Evolutionary conservation across 139 green algal species (phyloP).

Genomic region (Spirogloea muscicola): DNA sequence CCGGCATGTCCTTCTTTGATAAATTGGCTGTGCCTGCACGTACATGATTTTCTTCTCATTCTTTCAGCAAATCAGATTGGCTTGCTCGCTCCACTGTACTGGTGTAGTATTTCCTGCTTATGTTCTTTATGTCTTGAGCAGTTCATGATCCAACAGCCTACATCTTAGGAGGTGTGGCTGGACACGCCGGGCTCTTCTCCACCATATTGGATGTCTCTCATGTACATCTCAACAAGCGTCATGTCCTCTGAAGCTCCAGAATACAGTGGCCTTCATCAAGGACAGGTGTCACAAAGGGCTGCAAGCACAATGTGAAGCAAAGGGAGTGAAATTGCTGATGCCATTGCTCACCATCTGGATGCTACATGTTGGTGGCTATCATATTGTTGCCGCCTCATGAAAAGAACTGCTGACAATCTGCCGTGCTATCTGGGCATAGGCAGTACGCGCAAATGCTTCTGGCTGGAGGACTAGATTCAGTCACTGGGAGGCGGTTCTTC

Average conservation of each 20-base stretch:
- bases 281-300: neutral
- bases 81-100: no score
- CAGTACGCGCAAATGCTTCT: slow-evolving; percentile 43
- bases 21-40: no score
- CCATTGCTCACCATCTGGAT: no score
- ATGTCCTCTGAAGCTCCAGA: neutral
- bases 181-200: slow-evolving; percentile 51
- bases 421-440: neutral
- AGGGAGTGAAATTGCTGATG: no score
- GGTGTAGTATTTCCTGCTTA: neutral
- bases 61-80: no score
- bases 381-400: no score
- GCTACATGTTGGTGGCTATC: no score
- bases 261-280: neutral
- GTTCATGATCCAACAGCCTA: slow-evolving; percentile 53
- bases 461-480: slow-evolving; percentile 16
- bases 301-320: neutral
- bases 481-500: slow-evolving; percentile 40
- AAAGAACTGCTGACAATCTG: neutral
- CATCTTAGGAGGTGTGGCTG: slow-evolving; percentile 45
- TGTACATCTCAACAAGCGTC: slow-evolving; percentile 18
- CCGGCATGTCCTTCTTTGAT: no score
- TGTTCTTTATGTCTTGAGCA: slow-evolving; percentile 6
- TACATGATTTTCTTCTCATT: no score
- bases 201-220: slow-evolving; percentile 30